These are phyloP conservation scores for Mycena amicta DNA, from an alignment of 768 basidiomycete species.

Conservation along the genomic window DNA sequence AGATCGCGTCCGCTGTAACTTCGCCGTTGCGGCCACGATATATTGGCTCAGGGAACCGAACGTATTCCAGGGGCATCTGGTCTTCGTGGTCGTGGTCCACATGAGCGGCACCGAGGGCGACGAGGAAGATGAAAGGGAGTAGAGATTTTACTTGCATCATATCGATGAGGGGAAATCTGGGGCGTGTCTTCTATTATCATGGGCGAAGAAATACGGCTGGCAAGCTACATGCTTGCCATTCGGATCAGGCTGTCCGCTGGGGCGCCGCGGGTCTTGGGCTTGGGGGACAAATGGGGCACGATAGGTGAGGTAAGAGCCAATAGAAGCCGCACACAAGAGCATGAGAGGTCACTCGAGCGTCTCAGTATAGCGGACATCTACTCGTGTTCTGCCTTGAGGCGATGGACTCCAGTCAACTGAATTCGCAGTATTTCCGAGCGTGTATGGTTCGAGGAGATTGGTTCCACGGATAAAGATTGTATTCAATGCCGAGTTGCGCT, in stretches of 20 bases:
- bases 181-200: conserved; percentile 6
- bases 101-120: conserved; percentile 31
- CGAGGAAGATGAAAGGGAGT: conserved; percentile 29
- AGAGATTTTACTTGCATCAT: conserved; percentile 28
- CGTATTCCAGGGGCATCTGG: conserved; percentile 69
- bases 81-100: conserved; percentile 45
- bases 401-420: conserved; percentile 27
- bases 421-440: background rate
- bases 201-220: background rate
- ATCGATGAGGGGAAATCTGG: conserved; percentile 7
- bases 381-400: conserved; percentile 58
- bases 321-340: background rate
- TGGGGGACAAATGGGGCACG: conserved; percentile 10
- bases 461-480: conserved; percentile 12
- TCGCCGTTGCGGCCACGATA: conserved; percentile 60
- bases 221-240: conserved; percentile 3
- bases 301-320: background rate
- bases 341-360: background rate
- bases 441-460: background rate
- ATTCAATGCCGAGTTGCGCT: background rate
- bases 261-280: conserved; percentile 10
- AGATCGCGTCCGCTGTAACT: conserved; percentile 77
- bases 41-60: conserved; percentile 63
- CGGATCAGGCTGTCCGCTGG: conserved; percentile 12
- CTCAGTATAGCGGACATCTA: conserved; percentile 21